These are phyloP conservation scores for Mallotus japonicus DNA, from an alignment of 441 rosid genomes.

Conservation along the genomic window DNA sequence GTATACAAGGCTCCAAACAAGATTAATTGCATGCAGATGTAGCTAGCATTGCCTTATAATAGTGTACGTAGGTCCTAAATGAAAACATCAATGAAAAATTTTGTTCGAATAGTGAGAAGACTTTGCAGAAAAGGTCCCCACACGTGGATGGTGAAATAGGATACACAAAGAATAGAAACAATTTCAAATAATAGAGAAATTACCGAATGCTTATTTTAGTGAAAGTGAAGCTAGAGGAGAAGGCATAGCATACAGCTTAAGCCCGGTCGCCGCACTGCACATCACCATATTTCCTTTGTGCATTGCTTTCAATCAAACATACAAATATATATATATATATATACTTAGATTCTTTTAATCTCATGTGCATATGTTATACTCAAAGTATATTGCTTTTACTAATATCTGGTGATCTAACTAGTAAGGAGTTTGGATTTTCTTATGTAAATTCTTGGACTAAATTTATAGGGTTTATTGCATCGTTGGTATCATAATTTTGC, in stretches of 20 bases:
- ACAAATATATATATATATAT: no score
- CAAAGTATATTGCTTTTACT: no score
- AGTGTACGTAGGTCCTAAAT: background rate
- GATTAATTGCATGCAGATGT: background rate
- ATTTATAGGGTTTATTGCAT: no score
- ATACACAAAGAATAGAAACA: conserved; percentile 30
- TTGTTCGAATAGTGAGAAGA: background rate
- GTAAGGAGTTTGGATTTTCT: no score
- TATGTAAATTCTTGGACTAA: no score
- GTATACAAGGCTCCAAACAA: background rate
- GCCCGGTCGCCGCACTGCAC: conserved; percentile 18
- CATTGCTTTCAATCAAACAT: no score
- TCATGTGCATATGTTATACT: no score
- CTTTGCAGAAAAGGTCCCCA: conserved; percentile 14
- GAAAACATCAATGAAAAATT: background rate
- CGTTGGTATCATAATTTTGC: no score
- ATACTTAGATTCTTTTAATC: no score
- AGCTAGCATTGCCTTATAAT: background rate
- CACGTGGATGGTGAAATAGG: conserved; percentile 26
- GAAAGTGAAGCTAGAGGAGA: conserved; percentile 26
- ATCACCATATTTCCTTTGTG: conserved; percentile 23
- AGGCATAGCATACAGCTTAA: conserved; percentile 30
- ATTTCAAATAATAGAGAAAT: conserved; percentile 13
- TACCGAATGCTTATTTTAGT: conserved; percentile 25
- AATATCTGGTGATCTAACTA: no score